Conservation (phyloP, 2,329 filamentous ascomycete genomes). For the Samsoniella hepiali region DNA sequence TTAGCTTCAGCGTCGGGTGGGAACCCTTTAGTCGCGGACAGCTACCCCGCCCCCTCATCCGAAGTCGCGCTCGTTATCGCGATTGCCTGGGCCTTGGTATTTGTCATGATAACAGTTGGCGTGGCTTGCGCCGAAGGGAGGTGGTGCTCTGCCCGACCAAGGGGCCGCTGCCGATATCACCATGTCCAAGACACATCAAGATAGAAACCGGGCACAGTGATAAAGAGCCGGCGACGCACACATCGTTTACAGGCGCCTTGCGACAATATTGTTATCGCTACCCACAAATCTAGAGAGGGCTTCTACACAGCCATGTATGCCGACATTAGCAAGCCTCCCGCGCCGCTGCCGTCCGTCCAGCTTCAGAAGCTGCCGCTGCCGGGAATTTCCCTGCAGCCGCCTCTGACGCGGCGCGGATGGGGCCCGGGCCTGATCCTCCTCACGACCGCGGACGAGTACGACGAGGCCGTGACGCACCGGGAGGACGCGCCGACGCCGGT, state of each 20-base stretch:
- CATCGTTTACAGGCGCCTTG: not conserved
- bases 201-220: not conserved
- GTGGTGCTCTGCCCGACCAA: not conserved
- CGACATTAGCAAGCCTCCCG: not conserved
- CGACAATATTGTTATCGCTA: not conserved
- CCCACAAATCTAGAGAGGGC: too few relatives aligned
- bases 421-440: conserved; percentile 34
- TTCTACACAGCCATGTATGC: not conserved
- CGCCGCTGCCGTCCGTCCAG: not conserved
- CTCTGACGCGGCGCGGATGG: conserved; percentile 30
- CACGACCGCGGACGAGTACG: conserved; percentile 9
- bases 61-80: not conserved
- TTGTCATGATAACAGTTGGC: not conserved
- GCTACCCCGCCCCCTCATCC: not conserved
- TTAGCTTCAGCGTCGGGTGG: not conserved
- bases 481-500: conserved; percentile 23
- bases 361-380: not conserved
- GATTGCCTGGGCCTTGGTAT: not conserved
- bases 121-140: too few relatives aligned
- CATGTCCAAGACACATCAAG: too few relatives aligned
- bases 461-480: conserved; percentile 1
- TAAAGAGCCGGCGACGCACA: not conserved
- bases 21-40: not conserved
- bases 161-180: not conserved
- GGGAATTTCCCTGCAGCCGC: conserved; percentile 24